Evolutionary conservation across 108 stramenopile genomes (phyloP).

Genomic region (Pinguiococcus pyrenoidosus): DNA sequence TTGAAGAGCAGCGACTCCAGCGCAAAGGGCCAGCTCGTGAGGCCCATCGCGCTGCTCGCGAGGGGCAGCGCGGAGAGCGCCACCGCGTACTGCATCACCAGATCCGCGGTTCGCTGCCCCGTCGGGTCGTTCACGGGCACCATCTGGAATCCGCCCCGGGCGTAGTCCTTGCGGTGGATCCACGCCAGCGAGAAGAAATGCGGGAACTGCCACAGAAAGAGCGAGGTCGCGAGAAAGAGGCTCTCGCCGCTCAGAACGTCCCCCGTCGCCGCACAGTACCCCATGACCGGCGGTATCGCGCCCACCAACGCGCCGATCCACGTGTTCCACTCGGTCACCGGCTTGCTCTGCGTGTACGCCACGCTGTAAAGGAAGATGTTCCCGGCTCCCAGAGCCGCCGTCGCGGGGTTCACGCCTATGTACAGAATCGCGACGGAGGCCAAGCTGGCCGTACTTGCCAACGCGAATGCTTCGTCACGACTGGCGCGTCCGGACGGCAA

Average conservation of each 20-base stretch:
- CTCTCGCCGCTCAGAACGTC: slow-evolving; percentile 33
- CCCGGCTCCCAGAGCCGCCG: slow-evolving; percentile 64
- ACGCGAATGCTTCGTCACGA: slow-evolving; percentile 42
- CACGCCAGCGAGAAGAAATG: slow-evolving; percentile 95
- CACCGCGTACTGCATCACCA: slow-evolving; percentile 63
- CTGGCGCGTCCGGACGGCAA: slow-evolving; percentile 61
- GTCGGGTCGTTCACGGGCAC: slow-evolving; percentile 54
- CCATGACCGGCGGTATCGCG: slow-evolving; percentile 95
- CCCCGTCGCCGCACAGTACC: slow-evolving; percentile 84
- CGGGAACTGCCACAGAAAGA: slow-evolving; percentile 97
- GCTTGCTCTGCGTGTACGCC: slow-evolving; percentile 90
- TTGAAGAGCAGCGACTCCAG: slow-evolving; percentile 76
- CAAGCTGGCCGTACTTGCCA: slow-evolving; percentile 46
- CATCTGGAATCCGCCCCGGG: slow-evolving; percentile 59
- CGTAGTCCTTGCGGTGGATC: slow-evolving; percentile 67
- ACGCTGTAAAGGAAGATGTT: slow-evolving; percentile 89
- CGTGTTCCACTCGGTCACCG: slow-evolving; percentile 77
- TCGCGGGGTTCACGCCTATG: slow-evolving; percentile 73
- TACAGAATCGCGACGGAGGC: slow-evolving; percentile 57
- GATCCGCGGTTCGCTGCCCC: slow-evolving; percentile 59
- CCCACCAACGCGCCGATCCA: slow-evolving; percentile 97
- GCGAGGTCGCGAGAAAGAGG: slow-evolving; percentile 55
- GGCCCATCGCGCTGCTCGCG: slow-evolving; percentile 51
- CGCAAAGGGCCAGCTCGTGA: slow-evolving; percentile 88
- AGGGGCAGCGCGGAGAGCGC: slow-evolving; percentile 74